phyloP scores from a whole-genome alignment of 2,329 filamentous ascomycete species.

The Sclerotinia sclerotiorum region DNA sequence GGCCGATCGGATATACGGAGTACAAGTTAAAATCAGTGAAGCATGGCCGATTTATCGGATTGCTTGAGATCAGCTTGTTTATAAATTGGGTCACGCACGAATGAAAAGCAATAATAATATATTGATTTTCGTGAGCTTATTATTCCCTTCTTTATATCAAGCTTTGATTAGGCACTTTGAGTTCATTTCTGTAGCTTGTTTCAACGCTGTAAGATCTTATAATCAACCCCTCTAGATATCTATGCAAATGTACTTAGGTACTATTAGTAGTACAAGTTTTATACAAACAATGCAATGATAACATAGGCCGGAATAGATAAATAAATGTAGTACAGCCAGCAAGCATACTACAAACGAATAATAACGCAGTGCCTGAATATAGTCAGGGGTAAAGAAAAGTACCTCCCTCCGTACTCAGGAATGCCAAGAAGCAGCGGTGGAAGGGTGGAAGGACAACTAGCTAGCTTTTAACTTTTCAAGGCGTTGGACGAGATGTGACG shows the following conservation, averaged over 20 bases:
- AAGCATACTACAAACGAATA: constrained; percentile 18
- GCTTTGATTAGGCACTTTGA: too few species aligned
- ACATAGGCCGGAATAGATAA: too few species aligned
- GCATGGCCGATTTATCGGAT: background rate
- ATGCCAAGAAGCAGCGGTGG: constrained; percentile 17
- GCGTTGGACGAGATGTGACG: background rate
- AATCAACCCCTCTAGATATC: too few species aligned
- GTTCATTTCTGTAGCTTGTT: too few species aligned
- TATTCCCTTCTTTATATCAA: too few species aligned
- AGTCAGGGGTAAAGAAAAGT: constrained; percentile 26
- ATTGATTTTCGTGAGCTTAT: too few species aligned
- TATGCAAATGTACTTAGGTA: too few species aligned
- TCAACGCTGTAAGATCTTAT: too few species aligned
- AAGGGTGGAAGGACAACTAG: background rate
- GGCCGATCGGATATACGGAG: background rate
- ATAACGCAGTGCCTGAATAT: constrained; percentile 27
- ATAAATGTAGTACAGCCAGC: too few species aligned
- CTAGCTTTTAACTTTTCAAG: background rate
- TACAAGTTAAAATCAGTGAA: background rate
- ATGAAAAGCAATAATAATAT: too few species aligned
- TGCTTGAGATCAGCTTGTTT: background rate
- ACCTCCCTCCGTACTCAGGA: too few species aligned
- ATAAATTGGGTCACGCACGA: too few species aligned
- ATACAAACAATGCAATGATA: background rate
- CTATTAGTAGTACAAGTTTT: background rate